Evolutionary conservation across 768 basidiomycete species (phyloP).

Genomic region (Gloeostereum incarnatum): DNA sequence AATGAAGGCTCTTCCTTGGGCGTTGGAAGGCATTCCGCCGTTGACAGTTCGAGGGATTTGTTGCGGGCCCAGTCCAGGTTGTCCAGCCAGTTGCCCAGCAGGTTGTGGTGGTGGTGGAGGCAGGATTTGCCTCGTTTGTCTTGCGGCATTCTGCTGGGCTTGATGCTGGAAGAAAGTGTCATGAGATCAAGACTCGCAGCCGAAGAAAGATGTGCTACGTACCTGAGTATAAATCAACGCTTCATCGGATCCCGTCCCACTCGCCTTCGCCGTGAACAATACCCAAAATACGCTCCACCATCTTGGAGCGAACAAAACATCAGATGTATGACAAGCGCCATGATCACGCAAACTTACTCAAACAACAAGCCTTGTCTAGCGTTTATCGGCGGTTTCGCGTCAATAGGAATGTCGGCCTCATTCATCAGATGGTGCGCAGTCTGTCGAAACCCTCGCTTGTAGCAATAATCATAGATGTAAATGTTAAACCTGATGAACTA

Average conservation of each 20-base stretch:
- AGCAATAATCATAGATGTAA: constrained; percentile 82
- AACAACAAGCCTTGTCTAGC: constrained; percentile 77
- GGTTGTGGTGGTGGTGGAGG: constrained; percentile 12
- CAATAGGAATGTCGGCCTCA: constrained; percentile 58
- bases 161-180: constrained; percentile 22
- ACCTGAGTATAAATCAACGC: constrained; percentile 67
- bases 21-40: constrained; percentile 9
- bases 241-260: constrained; percentile 55
- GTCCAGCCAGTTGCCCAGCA: constrained; percentile 6
- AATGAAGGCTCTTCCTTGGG: constrained; percentile 16
- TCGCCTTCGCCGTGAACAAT: constrained; percentile 73
- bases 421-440: constrained; percentile 57
- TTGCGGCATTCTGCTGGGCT: constrained; percentile 11
- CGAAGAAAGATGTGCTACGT: constrained; percentile 16
- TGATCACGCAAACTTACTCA: constrained; percentile 42
- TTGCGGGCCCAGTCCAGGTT: not conserved
- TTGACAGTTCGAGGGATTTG: constrained; percentile 6
- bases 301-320: constrained; percentile 21
- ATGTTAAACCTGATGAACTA: constrained; percentile 65
- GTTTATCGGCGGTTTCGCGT: constrained; percentile 69
- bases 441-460: constrained; percentile 67
- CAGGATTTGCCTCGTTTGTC: constrained; percentile 14
- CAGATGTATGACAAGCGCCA: constrained; percentile 1
- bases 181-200: constrained; percentile 7
- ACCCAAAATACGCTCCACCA: constrained; percentile 94